Conservation (phyloP, 1,139 yeast genomes). For the Taphrina betulina region DNA sequence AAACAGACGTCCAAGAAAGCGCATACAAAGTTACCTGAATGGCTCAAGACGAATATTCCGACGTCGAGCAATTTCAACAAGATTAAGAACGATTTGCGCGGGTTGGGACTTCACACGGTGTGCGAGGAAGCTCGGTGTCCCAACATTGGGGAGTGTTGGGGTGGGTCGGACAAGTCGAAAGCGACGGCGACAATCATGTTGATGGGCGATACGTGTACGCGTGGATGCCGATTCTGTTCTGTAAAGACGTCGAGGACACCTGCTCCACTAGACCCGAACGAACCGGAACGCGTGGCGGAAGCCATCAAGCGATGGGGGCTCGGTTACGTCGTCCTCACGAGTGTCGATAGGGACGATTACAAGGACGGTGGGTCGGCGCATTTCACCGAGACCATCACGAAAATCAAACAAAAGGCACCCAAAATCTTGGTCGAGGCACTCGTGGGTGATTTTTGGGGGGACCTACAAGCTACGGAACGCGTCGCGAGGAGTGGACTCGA, state of each 20-base stretch:
- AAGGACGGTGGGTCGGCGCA: conserved; percentile 92
- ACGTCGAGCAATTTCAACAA: conserved; percentile 80
- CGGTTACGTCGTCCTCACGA: conserved; percentile 95
- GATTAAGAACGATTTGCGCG: conserved; percentile 81
- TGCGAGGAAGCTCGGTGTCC: conserved; percentile 99
- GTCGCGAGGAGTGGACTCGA: conserved; percentile 87
- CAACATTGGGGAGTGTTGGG: conserved; percentile 99
- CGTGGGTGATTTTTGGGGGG: conserved; percentile 94
- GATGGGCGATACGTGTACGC: conserved; percentile 96
- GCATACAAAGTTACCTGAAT: conserved; percentile 58
- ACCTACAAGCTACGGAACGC: conserved; percentile 71
- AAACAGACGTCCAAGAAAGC: conserved; percentile 28
- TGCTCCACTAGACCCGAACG: conserved; percentile 86
- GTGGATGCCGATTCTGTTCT: conserved; percentile 97
- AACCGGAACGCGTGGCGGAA: conserved; percentile 96
- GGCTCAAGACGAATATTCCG: conserved; percentile 90
- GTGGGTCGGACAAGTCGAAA: conserved; percentile 83
- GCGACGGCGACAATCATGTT: conserved; percentile 99
- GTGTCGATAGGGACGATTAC: conserved; percentile 96
- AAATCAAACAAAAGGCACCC: conserved; percentile 84
- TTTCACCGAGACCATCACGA: conserved; percentile 79
- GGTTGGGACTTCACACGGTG: conserved; percentile 75
- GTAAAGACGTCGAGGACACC: conserved; percentile 91
- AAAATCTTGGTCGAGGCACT: conserved; percentile 89
- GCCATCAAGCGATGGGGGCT: conserved; percentile 98